Evolutionary conservation across 2,329 filamentous ascomycete genomes (phyloP), one percentile per base, ranked within the genome.

Genomic region (Rachicladosporium sp.): DNA sequence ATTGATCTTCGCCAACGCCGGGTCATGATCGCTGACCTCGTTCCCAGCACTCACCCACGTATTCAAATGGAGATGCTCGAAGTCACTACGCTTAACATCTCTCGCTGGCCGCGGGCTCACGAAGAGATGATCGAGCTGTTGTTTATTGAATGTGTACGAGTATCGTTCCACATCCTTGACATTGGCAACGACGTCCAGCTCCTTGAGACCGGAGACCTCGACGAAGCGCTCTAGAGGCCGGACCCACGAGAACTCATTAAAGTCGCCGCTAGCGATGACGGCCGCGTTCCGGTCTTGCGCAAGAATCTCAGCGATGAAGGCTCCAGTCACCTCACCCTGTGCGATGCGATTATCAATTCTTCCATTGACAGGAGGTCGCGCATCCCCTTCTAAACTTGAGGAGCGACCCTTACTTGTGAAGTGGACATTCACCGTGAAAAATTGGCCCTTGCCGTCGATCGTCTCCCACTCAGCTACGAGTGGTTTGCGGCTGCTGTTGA

Each of bases 381-480:
- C 62, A 19, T 19, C 15, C 15, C 15, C 15, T 19, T 19, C 15
- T 19, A 19, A 19, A 19, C 15, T 19, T 5, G 15, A 19, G 15
- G 15, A 19, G 15, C 15, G 15, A 19, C 15, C 15, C 15, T 19
- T 19, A 19, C 15, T 19, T 19, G 67, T 68, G 51, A 74, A 76
- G 61, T 84, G 80, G 31, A 83, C 76, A 51, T 84, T 83, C 45
- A 85, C 66, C 2, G 80, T 82, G 59, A 81, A 84, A 60, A 84
- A 78, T 44, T n/a, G 70, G 44, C 60, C 67, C 43, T 67, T 63
- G 23, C 67, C 68, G 42, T 70, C 67, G 29, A 74, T 60, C 1
- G 74, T 68, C 51, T 73, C 70, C 77, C 79, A 85, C 43, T 71
- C 67, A 3, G 80, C 80, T 0, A 68, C 76, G 0, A 84, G 63